Percentiles rank a stretch among this genome's conserved stretches.
phyloP scores from a whole-genome alignment of 2,329 filamentous ascomycete species.

The Fusarium sulawesiense region DNA sequence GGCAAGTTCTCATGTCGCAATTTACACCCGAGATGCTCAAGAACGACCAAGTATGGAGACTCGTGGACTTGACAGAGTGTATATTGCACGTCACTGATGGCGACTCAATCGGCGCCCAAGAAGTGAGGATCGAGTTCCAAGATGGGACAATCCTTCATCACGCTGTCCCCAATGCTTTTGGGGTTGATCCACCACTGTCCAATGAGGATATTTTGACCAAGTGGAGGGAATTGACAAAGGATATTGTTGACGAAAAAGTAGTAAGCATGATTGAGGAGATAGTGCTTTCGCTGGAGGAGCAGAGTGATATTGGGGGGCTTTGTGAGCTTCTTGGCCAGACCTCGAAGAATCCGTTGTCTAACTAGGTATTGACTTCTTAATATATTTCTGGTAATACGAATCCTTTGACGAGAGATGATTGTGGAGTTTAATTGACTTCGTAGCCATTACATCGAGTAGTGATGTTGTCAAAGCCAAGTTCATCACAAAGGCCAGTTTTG shows the following conservation, averaged over 20 bases:
- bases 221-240: conserved; percentile 2
- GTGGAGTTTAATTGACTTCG: background rate
- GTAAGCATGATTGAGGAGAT: background rate
- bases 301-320: background rate
- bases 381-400: background rate
- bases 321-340: background rate
- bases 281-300: conserved; percentile 3
- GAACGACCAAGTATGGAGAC: background rate
- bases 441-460: background rate
- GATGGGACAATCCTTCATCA: background rate
- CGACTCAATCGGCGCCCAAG: background rate
- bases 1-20: conserved; percentile 8
- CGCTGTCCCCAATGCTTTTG: conserved; percentile 1
- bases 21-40: background rate
- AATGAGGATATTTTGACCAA: conserved; percentile 1
- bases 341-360: background rate
- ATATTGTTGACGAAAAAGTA: background rate
- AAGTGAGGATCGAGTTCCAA: background rate
- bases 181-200: background rate
- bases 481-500: background rate
- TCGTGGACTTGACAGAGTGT: conserved; percentile 2
- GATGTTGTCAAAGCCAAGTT: background rate
- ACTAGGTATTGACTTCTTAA: background rate
- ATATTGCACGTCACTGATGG: background rate
- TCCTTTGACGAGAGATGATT: background rate